These are phyloP conservation scores for Suillus lakei DNA, from an alignment of 768 basidiomycete genomes.

Conservation along the genomic window DNA sequence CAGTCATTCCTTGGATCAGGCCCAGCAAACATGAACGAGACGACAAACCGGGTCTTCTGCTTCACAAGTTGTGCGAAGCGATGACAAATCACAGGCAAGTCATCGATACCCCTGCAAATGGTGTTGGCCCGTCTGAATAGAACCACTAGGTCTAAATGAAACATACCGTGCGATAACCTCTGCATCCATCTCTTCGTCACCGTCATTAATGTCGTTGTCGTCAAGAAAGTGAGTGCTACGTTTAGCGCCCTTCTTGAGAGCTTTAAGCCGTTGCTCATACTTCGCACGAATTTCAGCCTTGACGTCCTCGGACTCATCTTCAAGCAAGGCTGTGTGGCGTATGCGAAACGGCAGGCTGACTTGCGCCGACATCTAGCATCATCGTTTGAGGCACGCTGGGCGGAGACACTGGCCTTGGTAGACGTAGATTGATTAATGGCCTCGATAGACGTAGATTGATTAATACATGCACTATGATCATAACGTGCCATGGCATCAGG, in stretches of 20 bases:
- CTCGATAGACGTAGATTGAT: too few species aligned
- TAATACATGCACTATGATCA: too few species aligned
- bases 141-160: too few species aligned
- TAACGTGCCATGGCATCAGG: too few species aligned
- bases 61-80: not conserved
- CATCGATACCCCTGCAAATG: slow-evolving; percentile 4
- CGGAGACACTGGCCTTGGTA: too few species aligned
- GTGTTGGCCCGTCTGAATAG: not conserved
- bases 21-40: slow-evolving; percentile 9
- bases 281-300: not conserved
- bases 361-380: too few species aligned
- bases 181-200: not conserved
- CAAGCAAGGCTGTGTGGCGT: not conserved
- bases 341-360: too few species aligned
- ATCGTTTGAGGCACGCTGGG: too few species aligned
- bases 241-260: not conserved
- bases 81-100: not conserved
- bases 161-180: slow-evolving; percentile 2
- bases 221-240: too few species aligned
- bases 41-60: not conserved
- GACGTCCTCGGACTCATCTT: not conserved
- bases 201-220: too few species aligned
- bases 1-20: slow-evolving; percentile 9
- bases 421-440: too few species aligned
- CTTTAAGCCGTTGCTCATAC: not conserved